Conservation (phyloP, 2,329 filamentous ascomycete genomes). For the Gaeumannomyces sp. region DNA sequence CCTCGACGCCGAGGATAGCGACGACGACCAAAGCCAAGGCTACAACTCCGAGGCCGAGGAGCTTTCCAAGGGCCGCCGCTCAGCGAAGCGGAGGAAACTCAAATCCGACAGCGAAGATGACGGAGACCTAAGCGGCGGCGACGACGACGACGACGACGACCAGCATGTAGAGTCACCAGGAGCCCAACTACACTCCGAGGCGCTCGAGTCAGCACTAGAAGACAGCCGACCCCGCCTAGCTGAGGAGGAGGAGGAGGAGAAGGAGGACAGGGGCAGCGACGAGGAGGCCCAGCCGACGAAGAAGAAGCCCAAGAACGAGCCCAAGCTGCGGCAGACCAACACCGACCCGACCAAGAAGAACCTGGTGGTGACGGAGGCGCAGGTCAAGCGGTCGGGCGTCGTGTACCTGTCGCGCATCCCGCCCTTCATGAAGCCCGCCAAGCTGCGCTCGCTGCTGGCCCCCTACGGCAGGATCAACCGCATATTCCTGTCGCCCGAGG, state of each 20-base stretch:
- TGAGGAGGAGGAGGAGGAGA: not conserved
- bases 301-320: conserved; percentile 17
- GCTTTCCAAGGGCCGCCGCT: conserved; percentile 56
- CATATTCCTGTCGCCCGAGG: conserved; percentile 74
- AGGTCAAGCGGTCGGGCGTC: conserved; percentile 68
- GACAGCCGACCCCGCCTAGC: conserved; percentile 15
- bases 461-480: conserved; percentile 72
- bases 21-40: conserved; percentile 49
- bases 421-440: conserved; percentile 81
- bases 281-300: conserved; percentile 11
- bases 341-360: conserved; percentile 58
- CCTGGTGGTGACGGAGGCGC: conserved; percentile 56
- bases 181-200: conserved; percentile 30
- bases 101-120: conserved; percentile 36
- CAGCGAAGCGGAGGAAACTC: conserved; percentile 58
- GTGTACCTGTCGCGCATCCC: conserved; percentile 79
- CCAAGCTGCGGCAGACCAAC: conserved; percentile 39
- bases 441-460: conserved; percentile 67
- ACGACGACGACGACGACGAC: conserved; percentile 23
- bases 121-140: conserved; percentile 32
- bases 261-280: conserved; percentile 7
- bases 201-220: conserved; percentile 18
- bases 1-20: conserved; percentile 55
- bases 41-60: conserved; percentile 65
- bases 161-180: conserved; percentile 7